Percentiles rank a stretch among this genome's conserved stretches.
Conservation (phyloP, 2,329 filamentous ascomycete species). For the Venturia aucupariae region DNA sequence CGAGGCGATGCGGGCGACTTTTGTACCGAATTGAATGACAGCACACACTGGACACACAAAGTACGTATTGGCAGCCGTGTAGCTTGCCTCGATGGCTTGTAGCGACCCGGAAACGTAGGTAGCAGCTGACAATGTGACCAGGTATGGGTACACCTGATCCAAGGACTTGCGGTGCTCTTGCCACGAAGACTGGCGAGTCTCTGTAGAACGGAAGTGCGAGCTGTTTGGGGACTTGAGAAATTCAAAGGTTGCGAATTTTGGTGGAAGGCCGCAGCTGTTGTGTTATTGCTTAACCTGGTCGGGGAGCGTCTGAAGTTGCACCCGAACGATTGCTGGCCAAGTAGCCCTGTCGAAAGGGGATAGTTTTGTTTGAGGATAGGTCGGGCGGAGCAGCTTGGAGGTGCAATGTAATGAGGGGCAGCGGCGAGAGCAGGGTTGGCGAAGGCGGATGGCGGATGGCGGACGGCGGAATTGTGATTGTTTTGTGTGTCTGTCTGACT, state of each 20-base stretch:
- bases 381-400: not conserved
- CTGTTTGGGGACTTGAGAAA: too few species aligned
- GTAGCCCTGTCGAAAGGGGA: constrained; percentile 1
- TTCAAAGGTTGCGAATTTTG: not conserved
- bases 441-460: not conserved
- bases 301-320: not conserved
- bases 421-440: constrained; percentile 1
- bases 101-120: not conserved
- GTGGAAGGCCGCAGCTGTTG: constrained; percentile 1
- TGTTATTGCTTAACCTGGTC: not conserved
- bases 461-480: not conserved
- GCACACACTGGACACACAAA: not conserved
- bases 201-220: not conserved
- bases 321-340: not conserved
- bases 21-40: not conserved
- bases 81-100: not conserved
- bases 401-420: constrained; percentile 5
- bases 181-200: not conserved
- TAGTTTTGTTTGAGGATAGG: not conserved
- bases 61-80: constrained; percentile 1
- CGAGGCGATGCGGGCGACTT: not conserved
- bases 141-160: constrained; percentile 7
- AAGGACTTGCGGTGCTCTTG: constrained; percentile 1
- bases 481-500: not conserved
- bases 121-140: constrained; percentile 10